A percentile compares a stretch with the other conserved stretches of the same genome.
phyloP scores from a whole-genome alignment of 495 filamentous ascomycete species.

The Xylaria sp. region DNA sequence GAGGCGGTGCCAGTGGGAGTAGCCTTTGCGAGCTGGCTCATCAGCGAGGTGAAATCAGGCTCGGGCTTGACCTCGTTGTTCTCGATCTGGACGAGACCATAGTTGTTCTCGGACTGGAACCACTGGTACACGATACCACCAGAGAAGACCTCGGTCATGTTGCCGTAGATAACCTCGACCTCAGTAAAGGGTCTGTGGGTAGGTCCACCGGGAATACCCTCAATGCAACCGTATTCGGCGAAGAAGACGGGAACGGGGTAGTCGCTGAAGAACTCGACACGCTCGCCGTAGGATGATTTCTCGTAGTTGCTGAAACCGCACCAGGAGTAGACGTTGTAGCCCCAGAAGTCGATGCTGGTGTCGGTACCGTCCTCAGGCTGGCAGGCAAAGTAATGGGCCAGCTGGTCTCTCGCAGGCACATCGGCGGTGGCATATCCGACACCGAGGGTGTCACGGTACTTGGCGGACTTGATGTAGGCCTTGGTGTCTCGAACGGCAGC shows the following conservation, averaged over 20 bases:
- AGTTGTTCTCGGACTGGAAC: slow-evolving; percentile 88
- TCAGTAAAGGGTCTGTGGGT: slow-evolving; percentile 81
- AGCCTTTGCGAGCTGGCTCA: slow-evolving; percentile 69
- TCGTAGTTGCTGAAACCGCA: slow-evolving; percentile 80
- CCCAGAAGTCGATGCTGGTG: slow-evolving; percentile 89
- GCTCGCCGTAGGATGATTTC: slow-evolving; percentile 74
- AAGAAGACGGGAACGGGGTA: slow-evolving; percentile 96
- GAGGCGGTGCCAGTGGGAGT: slow-evolving; percentile 69
- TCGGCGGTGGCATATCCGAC: slow-evolving; percentile 94
- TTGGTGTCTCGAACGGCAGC: slow-evolving; percentile 96
- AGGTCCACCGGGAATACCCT: slow-evolving; percentile 49
- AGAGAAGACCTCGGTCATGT: slow-evolving; percentile 79
- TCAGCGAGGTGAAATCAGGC: slow-evolving; percentile 77
- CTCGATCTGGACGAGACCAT: slow-evolving; percentile 76
- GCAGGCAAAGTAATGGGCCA: slow-evolving; percentile 94
- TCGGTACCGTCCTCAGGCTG: slow-evolving; percentile 58
- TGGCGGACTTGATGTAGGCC: slow-evolving; percentile 82
- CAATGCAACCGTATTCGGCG: slow-evolving; percentile 96
- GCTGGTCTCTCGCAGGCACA: slow-evolving; percentile 71
- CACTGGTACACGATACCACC: slow-evolving; percentile 98
- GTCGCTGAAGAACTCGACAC: slow-evolving; percentile 81
- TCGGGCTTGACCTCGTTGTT: slow-evolving; percentile 65
- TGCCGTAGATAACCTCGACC: slow-evolving; percentile 78
- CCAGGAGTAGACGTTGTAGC: slow-evolving; percentile 99
- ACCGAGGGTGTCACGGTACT: slow-evolving; percentile 63